phyloP scores from a whole-genome alignment of 768 basidiomycete genomes.

The Lactarius sanguifluus region DNA sequence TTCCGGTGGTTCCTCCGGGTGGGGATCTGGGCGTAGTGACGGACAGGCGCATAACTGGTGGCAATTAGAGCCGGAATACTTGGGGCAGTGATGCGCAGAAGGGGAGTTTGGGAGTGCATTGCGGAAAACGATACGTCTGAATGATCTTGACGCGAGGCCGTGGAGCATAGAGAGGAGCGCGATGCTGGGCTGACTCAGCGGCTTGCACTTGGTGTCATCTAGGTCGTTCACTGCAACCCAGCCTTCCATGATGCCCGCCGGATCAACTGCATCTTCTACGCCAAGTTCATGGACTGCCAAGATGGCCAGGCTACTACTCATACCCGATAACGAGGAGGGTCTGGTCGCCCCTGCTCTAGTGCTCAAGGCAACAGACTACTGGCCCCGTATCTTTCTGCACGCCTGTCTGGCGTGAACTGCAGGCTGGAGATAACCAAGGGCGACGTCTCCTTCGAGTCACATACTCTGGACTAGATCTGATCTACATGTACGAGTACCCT shows the following conservation, averaged over 20 bases:
- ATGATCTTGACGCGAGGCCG: constrained; percentile 10
- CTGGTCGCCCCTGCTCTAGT: not conserved
- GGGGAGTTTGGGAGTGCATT: not conserved
- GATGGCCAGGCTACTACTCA: constrained; percentile 2
- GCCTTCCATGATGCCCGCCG: not conserved
- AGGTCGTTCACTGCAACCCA: not conserved
- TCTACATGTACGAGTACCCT: constrained; percentile 16
- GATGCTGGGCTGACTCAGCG: not conserved
- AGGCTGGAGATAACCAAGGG: constrained; percentile 2
- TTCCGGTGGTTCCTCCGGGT: constrained; percentile 38
- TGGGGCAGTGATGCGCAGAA: not conserved
- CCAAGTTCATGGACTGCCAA: constrained; percentile 1
- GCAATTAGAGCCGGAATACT: not conserved
- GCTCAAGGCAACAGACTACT: constrained; percentile 10
- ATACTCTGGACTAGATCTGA: constrained; percentile 14
- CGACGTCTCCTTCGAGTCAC: constrained; percentile 15
- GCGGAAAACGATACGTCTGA: not conserved
- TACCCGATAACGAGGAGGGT: not conserved
- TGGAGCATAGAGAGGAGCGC: constrained; percentile 20
- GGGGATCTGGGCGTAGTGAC: constrained; percentile 54
- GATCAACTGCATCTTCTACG: not conserved
- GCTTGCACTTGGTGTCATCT: too few relatives aligned
- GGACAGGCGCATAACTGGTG: constrained; percentile 13
- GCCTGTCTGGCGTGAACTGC: constrained; percentile 16
- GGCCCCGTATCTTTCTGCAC: constrained; percentile 14